Evolutionary conservation across 495 filamentous ascomycete species (phyloP).

Genomic region (Terfezia boudieri): DNA sequence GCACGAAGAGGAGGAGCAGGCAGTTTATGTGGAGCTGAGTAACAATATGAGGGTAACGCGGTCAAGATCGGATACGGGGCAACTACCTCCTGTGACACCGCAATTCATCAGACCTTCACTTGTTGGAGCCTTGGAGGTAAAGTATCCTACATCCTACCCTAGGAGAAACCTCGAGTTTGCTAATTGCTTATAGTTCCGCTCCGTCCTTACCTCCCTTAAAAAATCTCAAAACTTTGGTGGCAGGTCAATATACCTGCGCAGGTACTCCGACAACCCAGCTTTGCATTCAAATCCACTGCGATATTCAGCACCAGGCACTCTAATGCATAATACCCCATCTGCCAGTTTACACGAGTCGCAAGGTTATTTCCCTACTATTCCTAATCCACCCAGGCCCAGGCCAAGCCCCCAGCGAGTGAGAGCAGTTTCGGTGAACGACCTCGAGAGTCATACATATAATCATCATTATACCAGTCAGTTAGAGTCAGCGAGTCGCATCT

Average conservation of each 20-base stretch:
- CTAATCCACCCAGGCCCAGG: neutral
- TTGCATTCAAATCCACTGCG: neutral
- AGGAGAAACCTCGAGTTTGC: neutral
- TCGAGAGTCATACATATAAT: constrained; percentile 1
- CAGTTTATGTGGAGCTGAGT: constrained; percentile 58
- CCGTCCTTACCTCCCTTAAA: constrained; percentile 61
- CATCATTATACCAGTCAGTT: neutral
- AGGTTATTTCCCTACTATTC: neutral
- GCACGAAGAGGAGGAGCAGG: constrained; percentile 50
- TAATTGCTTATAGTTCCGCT: constrained; percentile 35
- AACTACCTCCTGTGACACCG: constrained; percentile 25
- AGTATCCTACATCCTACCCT: neutral
- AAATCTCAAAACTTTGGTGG: constrained; percentile 51
- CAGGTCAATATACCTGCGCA: constrained; percentile 40
- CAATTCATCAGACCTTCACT: constrained; percentile 78
- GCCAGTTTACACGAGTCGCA: neutral
- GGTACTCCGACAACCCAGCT: constrained; percentile 45
- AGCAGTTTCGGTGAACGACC: constrained; percentile 49
- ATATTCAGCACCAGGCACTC: constrained; percentile 11
- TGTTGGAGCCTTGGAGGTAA: constrained; percentile 61
- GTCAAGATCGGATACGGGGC: constrained; percentile 39
- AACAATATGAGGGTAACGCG: constrained; percentile 82
- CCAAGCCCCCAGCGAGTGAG: constrained; percentile 18
- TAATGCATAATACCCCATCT: constrained; percentile 1
- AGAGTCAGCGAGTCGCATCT: no score